A percentile compares a stretch with the other conserved stretches of the same genome.
Evolutionary conservation across 2,329 filamentous ascomycete genomes (phyloP).

Genomic region (Lasiodiplodia citricola): DNA sequence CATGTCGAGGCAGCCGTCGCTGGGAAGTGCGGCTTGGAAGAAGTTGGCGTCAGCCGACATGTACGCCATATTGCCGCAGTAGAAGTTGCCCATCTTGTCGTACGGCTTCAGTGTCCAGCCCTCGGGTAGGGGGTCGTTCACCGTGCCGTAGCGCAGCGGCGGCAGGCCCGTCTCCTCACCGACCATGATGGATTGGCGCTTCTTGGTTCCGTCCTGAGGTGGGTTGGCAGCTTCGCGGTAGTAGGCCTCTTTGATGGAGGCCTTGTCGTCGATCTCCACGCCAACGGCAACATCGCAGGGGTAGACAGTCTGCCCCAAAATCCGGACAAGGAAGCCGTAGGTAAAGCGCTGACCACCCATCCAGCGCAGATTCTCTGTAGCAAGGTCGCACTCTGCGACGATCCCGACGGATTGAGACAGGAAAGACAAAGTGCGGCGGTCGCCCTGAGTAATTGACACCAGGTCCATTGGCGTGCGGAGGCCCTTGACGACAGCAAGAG

Average conservation of each 20-base stretch:
- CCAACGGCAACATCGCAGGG: conserved; percentile 89
- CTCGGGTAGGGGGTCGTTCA: conserved; percentile 75
- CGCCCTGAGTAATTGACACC: conserved; percentile 83
- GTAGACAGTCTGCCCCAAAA: conserved; percentile 78
- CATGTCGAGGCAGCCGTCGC: conserved; percentile 86
- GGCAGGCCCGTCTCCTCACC: conserved; percentile 62
- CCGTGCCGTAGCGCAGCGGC: conserved; percentile 75
- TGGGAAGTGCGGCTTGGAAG: conserved; percentile 80
- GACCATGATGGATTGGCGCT: conserved; percentile 29
- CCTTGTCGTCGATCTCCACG: conserved; percentile 78
- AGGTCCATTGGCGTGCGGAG: conserved; percentile 83
- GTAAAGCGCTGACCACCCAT: conserved; percentile 88
- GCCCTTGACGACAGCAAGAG: conserved; percentile 86
- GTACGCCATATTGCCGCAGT: conserved; percentile 92
- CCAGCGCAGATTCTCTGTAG: conserved; percentile 89
- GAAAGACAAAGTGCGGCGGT: conserved; percentile 78
- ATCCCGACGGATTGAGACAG: conserved; percentile 89
- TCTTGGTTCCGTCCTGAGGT: conserved; percentile 32
- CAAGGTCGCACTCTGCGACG: conserved; percentile 87
- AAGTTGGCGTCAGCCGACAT: conserved; percentile 89
- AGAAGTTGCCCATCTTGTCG: conserved; percentile 88
- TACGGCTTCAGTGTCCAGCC: conserved; percentile 77
- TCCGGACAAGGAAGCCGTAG: conserved; percentile 77
- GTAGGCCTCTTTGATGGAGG: conserved; percentile 75
- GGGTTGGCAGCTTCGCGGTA: conserved; percentile 40